Evolutionary conservation across 345 rosid species (phyloP).

Genomic region (Corchorus capsularis): DNA sequence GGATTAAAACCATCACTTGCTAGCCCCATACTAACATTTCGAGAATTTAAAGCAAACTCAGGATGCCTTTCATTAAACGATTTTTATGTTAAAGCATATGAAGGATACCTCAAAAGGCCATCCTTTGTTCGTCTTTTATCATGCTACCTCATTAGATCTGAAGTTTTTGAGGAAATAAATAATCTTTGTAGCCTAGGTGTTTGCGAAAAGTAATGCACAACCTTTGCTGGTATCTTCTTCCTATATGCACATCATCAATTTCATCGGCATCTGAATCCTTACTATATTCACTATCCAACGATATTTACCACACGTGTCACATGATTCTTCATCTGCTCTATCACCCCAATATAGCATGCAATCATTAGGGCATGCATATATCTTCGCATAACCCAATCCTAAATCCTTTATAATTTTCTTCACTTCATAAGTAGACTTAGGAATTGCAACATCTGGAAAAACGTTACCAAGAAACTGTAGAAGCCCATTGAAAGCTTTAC

Average conservation of each 20-base stretch:
- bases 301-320: neutral
- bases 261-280: neutral
- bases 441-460: no score
- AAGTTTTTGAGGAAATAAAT: neutral
- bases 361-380: constrained; percentile 1
- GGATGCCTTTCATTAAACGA: neutral
- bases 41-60: neutral
- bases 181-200: neutral
- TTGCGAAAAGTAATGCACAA: constrained; percentile 11
- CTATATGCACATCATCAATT: neutral
- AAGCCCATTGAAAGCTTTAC: no score
- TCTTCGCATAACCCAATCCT: constrained; percentile 1
- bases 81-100: constrained; percentile 16
- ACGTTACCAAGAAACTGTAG: no score
- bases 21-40: neutral
- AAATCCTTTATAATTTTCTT: no score
- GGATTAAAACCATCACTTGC: neutral
- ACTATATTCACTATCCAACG: neutral
- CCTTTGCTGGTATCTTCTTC: constrained; percentile 7
- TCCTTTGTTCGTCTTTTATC: neutral
- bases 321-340: neutral
- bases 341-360: neutral
- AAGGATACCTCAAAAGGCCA: constrained; percentile 1
- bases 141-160: constrained; percentile 19
- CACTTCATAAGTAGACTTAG: no score